Percentiles rank a stretch among this genome's conserved stretches.
phyloP scores from a whole-genome alignment of 1,284 basidiomycete genomes.

The Ceratobasidium sp. region DNA sequence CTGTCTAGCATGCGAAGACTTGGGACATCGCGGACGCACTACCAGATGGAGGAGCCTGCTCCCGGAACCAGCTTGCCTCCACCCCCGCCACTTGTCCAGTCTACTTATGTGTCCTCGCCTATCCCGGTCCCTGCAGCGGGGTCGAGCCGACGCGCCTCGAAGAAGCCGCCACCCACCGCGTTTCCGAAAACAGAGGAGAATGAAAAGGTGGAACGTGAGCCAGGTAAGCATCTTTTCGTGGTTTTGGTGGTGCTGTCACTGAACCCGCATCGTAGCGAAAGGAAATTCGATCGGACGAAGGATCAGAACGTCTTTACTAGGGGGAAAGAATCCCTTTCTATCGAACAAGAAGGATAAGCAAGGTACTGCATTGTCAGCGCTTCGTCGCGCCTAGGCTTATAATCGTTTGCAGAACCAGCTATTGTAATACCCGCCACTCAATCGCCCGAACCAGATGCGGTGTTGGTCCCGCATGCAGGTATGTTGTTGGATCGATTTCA shows the following conservation, averaged over 20 bases:
- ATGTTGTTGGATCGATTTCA: background rate
- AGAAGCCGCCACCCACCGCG: constrained; percentile 16
- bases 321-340: constrained; percentile 30
- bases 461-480: constrained; percentile 19
- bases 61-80: background rate
- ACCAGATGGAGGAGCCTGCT: constrained; percentile 28
- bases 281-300: constrained; percentile 12
- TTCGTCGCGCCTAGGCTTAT: background rate
- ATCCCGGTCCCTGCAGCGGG: background rate
- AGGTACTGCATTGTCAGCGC: background rate
- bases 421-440: background rate
- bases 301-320: constrained; percentile 24
- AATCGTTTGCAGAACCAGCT: background rate
- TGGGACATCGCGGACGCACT: constrained; percentile 24
- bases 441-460: constrained; percentile 24
- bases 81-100: background rate
- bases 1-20: background rate
- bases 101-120: background rate
- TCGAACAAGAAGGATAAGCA: constrained; percentile 8
- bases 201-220: constrained; percentile 2
- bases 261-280: constrained; percentile 12
- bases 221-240: constrained; percentile 3
- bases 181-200: constrained; percentile 33
- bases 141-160: background rate
- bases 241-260: background rate